A percentile compares a stretch with the other conserved stretches of the same genome.
Conservation (phyloP, 1,139 yeast species). For the Suhomyces atakaporum region DNA sequence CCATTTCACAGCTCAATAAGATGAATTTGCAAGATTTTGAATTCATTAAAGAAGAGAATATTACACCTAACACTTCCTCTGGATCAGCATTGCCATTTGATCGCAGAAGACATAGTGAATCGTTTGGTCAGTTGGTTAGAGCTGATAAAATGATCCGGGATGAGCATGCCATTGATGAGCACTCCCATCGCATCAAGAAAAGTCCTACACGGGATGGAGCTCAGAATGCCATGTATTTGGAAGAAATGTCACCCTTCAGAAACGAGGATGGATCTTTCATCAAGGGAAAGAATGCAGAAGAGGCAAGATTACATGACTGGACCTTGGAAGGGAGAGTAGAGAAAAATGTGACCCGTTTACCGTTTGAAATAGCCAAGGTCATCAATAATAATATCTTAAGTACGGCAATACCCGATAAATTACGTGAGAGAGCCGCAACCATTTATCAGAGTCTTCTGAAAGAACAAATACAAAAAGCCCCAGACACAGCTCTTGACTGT, state of each 20-base stretch:
- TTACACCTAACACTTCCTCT: neutral
- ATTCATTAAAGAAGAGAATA: slow-evolving; percentile 11
- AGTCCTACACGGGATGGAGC: slow-evolving; percentile 8
- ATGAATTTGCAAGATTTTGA: slow-evolving; percentile 14
- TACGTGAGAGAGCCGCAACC: slow-evolving; percentile 57
- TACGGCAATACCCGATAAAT: slow-evolving; percentile 53
- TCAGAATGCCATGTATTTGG: slow-evolving; percentile 9
- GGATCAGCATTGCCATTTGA: slow-evolving; percentile 31
- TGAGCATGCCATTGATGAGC: slow-evolving; percentile 17
- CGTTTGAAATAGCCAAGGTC: slow-evolving; percentile 52
- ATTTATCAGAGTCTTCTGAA: slow-evolving; percentile 52
- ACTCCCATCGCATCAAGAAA: slow-evolving; percentile 8
- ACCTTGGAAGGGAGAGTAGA: slow-evolving; percentile 53
- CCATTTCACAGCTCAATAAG: slow-evolving; percentile 2
- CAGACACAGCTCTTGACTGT: slow-evolving; percentile 59
- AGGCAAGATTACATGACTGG: slow-evolving; percentile 53
- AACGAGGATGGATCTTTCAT: slow-evolving; percentile 41
- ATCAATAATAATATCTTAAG: slow-evolving; percentile 63
- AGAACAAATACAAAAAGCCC: slow-evolving; percentile 55
- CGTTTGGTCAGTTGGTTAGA: slow-evolving; percentile 51
- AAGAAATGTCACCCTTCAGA: slow-evolving; percentile 35
- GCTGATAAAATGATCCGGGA: slow-evolving; percentile 31
- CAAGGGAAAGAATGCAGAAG: slow-evolving; percentile 49
- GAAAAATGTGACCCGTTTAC: slow-evolving; percentile 48
- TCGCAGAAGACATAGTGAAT: slow-evolving; percentile 31